Conservation (phyloP, 2,329 filamentous ascomycete genomes). For the Cercospora sp. region DNA sequence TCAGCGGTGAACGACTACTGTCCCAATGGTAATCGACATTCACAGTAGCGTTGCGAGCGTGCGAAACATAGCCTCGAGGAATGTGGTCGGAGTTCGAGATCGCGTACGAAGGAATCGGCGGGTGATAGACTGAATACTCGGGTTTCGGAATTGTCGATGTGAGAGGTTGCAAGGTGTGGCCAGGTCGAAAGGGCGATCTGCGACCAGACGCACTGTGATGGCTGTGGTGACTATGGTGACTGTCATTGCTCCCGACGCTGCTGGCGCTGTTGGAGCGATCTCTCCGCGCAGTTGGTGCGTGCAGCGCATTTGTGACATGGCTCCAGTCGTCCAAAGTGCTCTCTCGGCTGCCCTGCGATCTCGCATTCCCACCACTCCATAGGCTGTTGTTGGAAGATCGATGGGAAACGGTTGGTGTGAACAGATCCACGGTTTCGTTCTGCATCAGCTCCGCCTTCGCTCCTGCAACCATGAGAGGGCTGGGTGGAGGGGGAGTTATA, state of each 20-base stretch:
- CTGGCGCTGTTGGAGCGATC: conserved; percentile 53
- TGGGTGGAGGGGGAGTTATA: conserved; percentile 84
- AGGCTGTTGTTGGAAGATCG: conserved; percentile 39
- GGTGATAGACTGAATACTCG: conserved; percentile 58
- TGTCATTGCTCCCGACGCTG: conserved; percentile 38
- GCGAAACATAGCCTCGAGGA: conserved; percentile 82
- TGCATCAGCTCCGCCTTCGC: conserved; percentile 86
- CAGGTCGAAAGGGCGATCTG: conserved; percentile 33
- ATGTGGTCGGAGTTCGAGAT: conserved; percentile 79
- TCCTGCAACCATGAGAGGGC: conserved; percentile 80
- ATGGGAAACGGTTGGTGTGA: conserved; percentile 43
- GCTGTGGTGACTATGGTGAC: conserved; percentile 22
- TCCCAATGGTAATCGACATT: conserved; percentile 96
- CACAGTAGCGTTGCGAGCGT: conserved; percentile 83
- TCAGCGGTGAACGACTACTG: conserved; percentile 73
- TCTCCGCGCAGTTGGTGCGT: conserved; percentile 43
- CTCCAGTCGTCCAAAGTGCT: conserved; percentile 35
- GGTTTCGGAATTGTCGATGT: conserved; percentile 35
- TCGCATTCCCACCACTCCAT: conserved; percentile 50
- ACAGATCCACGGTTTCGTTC: conserved; percentile 62
- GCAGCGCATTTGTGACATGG: conserved; percentile 32
- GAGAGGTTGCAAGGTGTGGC: conserved; percentile 30
- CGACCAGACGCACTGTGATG: conserved; percentile 27
- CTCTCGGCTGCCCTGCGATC: conserved; percentile 26
- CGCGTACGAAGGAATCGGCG: conserved; percentile 80